Percentiles rank a stretch among this genome's conserved stretches.
Evolutionary conservation across 768 basidiomycete genomes (phyloP).

Genomic region (Mycena rebaudengoi): DNA sequence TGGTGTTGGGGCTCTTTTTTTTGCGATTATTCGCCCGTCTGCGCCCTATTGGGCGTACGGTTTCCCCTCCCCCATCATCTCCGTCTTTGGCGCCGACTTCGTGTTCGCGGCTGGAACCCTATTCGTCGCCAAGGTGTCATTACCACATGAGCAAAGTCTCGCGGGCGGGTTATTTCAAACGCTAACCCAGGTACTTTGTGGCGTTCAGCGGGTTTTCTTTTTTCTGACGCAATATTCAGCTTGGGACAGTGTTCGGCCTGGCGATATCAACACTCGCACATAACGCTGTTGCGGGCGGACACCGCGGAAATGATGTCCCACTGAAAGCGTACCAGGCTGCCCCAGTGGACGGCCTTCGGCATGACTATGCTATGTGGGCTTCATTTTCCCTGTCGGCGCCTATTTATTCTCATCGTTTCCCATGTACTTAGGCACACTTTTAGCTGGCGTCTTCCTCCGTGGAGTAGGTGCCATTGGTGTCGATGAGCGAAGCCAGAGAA

Average conservation of each 20-base stretch:
- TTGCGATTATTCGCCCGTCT: constrained; percentile 68
- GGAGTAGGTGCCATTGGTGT: not conserved
- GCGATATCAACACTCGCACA: constrained; percentile 60
- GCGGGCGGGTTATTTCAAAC: constrained; percentile 83
- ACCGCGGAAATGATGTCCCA: constrained; percentile 42
- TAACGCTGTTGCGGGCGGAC: constrained; percentile 28
- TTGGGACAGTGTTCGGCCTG: constrained; percentile 62
- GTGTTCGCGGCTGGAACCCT: constrained; percentile 77
- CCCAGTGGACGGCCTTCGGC: constrained; percentile 60
- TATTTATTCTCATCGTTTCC: not conserved
- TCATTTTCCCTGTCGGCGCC: not conserved
- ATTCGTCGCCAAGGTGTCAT: constrained; percentile 73
- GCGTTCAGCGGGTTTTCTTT: not conserved
- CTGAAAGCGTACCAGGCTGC: constrained; percentile 58
- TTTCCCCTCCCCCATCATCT: constrained; percentile 71
- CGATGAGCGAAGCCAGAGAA: not conserved
- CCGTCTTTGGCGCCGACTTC: constrained; percentile 83
- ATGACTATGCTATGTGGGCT: constrained; percentile 57
- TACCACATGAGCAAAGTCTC: constrained; percentile 77
- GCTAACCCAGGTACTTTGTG: constrained; percentile 65
- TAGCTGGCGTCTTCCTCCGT: not conserved
- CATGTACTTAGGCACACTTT: not conserved
- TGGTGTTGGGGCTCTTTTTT: constrained; percentile 64
- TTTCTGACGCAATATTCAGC: constrained; percentile 31
- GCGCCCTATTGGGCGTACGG: constrained; percentile 78